These are phyloP conservation scores for Jatropha curcas DNA, from an alignment of 345 rosid species.

Conservation along the genomic window DNA sequence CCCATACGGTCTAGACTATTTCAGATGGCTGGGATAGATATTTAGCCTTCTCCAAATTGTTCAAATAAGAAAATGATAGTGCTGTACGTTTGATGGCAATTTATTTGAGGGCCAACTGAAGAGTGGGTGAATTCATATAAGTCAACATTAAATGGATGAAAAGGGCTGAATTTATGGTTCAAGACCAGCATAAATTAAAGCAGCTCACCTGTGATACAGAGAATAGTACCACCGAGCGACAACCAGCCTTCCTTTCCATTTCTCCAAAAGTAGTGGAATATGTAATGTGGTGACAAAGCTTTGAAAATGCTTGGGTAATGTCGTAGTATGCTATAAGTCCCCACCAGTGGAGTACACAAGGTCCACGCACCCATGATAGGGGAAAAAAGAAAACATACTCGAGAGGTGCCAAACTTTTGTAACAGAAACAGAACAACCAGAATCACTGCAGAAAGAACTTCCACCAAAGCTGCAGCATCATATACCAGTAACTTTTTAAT, in stretches of 20 bases:
- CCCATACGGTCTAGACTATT: background rate
- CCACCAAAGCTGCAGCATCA: constrained; percentile 64
- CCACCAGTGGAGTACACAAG: constrained; percentile 66
- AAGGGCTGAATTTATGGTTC: background rate
- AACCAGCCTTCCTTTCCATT: constrained; percentile 78
- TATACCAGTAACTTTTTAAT: constrained; percentile 11
- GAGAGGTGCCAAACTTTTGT: constrained; percentile 81
- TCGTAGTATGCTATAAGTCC: constrained; percentile 67
- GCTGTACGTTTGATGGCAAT: background rate
- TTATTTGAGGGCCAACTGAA: background rate
- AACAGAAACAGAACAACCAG: constrained; percentile 67
- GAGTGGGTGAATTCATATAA: background rate
- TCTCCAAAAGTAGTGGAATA: constrained; percentile 57
- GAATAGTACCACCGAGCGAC: constrained; percentile 78
- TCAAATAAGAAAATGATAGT: background rate
- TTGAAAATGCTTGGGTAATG: constrained; percentile 70
- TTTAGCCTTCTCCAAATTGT: background rate
- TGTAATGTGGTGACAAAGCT: constrained; percentile 77
- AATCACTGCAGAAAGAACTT: constrained; percentile 67
- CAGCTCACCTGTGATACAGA: constrained; percentile 71
- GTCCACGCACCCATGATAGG: constrained; percentile 92
- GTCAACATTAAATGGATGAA: background rate
- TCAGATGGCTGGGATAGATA: background rate
- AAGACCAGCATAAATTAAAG: background rate
- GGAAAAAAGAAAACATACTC: constrained; percentile 83